Base-by-base conservation (phyloP, 73 alveolate genomes). In the Chromera velia region DNA sequence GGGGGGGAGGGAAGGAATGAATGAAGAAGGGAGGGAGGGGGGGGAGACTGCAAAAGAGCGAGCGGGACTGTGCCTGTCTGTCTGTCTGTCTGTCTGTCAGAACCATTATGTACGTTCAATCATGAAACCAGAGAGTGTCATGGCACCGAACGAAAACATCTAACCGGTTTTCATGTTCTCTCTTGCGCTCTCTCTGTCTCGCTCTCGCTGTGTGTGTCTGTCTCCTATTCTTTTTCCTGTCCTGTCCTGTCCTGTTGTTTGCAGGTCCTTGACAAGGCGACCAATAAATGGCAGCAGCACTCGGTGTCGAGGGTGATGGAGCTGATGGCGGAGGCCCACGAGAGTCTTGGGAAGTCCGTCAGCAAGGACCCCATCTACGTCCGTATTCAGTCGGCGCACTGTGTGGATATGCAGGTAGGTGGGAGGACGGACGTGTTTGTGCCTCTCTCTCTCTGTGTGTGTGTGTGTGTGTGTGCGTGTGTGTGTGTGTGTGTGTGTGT, bases 321-420 rank as follows among this genome's bases (percentile, higher is more conserved):
- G 31, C 40, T 78, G 45, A 73, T 32, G 22, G 78, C 78, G 0
- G 74, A 69, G 7, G 85, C 74, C 22, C 85, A 78, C 29, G 85
- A 78, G 62, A 32, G 26, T 17, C 74, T 28, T 9, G 70, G 70
- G 72, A 64, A 78, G 13, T 69, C 66, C 70, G 83, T 76, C 45
- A 62, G 76, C 26, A 63, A 71, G 0, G 85, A 78, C 22, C 85
- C 85, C 45, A 68, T 78, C 47, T 78, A 75, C 66, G 85, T 78
- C 33, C 77, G 85, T 13, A 73, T 78, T 29, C 67, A 78, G 85
- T 78, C 85, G 28, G 77, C 85, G 18, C 33, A 75, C 30, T 78
- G 85, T 64, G 85, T 78, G 13, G 85, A 78, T 33, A 78, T 78
- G 85, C 85, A 78, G 76, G 32, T 13, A 17, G 72, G 33, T 64